Evolutionary conservation across 2,329 filamentous ascomycete species (phyloP).

Genomic region (Talaromyces verruculosus): DNA sequence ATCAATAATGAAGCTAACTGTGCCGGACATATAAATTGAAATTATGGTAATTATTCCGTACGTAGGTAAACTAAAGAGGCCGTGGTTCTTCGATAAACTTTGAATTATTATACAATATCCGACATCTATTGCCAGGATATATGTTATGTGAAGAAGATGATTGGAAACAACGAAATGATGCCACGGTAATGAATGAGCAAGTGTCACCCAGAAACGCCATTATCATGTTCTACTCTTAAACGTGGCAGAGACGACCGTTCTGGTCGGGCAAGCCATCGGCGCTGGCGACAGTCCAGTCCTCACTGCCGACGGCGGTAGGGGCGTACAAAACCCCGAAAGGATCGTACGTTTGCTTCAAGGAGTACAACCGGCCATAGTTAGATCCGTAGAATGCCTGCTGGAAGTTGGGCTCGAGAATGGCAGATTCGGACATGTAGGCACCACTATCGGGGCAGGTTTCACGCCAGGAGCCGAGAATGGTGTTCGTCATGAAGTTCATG

Average conservation of each 20-base stretch:
- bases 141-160: not conserved
- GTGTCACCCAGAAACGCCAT: not conserved
- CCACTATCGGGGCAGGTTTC: constrained; percentile 30
- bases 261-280: not conserved
- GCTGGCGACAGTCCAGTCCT: constrained; percentile 12
- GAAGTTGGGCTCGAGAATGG: constrained; percentile 44
- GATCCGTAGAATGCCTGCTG: constrained; percentile 45
- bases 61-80: not conserved
- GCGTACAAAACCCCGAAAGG: constrained; percentile 40
- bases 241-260: constrained; percentile 6
- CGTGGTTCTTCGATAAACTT: not conserved
- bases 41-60: not conserved
- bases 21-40: not conserved
- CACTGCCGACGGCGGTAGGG: constrained; percentile 11
- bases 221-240: not conserved
- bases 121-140: not conserved
- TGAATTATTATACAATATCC: not conserved
- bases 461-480: constrained; percentile 27
- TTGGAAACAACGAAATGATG: not conserved
- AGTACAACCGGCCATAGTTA: constrained; percentile 40
- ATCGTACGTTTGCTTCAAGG: constrained; percentile 47
- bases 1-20: not conserved
- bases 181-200: not conserved
- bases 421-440: constrained; percentile 46
- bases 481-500: constrained; percentile 28